Evolutionary conservation across 805 yeast genomes (phyloP), one percentile per base, ranked within the genome.

Genomic region (Lipomyces japonicus): DNA sequence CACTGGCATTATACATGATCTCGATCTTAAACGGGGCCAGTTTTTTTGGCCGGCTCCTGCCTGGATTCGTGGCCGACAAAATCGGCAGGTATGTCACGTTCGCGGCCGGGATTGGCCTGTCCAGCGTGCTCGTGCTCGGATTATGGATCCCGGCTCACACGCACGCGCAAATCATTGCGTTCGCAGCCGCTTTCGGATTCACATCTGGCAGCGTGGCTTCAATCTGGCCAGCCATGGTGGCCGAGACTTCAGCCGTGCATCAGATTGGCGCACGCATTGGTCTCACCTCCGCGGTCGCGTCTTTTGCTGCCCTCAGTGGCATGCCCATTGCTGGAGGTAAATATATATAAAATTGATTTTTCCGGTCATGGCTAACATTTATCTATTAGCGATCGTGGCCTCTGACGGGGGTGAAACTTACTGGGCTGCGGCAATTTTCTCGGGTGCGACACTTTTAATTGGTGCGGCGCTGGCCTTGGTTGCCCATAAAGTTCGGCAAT

Each of bases 61-160:
- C 84, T 0, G 84, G 83, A 2, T 63, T 68, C 42, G 51, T 74
- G 2, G 80, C 84, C 1, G 85, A 80, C 59, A 61, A 61, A 21
- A 58, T 71, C 39, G 88, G 88, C 2, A 71, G 75, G 16, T 80
- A 75, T 63, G 81, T 79, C 60, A 72, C 79, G 46, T 77, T 80
- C 76, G 63, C 72, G 9, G 39, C 70, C 2, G 73, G 79, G 69
- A 63, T 76, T 12, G 32, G 64, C 1, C 67, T 78, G 3, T 68
- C 77, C n/a, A 68, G 75, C 1, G 10, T 81, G 0, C 64, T 78
- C n/a, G 71, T 78, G 2, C 67, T 83, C 42, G 71, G 72, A 0
- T 59, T 82, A 10, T 82, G 88, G 89, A 65, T 81, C n/a, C 89
- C 90, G 1, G 77, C 81, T n/a, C 86, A 86, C 0, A 28, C 36